Conservation (phyloP, 2,329 filamentous ascomycete genomes). For the Intubia oerlemansii region DNA sequence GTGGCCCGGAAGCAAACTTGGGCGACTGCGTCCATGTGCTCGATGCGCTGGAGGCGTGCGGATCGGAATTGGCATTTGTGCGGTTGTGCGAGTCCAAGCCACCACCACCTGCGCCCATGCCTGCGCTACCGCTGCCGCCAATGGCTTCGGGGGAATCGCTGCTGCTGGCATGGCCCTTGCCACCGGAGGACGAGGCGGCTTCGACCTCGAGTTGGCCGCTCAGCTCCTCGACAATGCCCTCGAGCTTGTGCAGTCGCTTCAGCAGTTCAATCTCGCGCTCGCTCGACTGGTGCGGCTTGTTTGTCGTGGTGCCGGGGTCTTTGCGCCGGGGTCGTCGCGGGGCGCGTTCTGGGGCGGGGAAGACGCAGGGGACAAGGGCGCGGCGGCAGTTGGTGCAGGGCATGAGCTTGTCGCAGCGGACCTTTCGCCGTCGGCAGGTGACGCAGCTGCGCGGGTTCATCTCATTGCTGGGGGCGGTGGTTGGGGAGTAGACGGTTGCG, state of each 20-base stretch:
- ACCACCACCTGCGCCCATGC: conserved; percentile 2
- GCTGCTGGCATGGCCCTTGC: conserved; percentile 13
- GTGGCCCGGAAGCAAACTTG: not conserved
- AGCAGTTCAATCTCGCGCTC: conserved; percentile 47
- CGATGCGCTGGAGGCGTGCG: conserved; percentile 1
- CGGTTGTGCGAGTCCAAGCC: too few relatives aligned
- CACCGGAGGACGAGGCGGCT: conserved; percentile 12
- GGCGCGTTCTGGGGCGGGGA: conserved; percentile 25
- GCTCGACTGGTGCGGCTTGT: conserved; percentile 29
- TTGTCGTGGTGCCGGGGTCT: conserved; percentile 31
- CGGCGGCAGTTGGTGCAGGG: conserved; percentile 35
- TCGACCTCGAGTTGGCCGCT: conserved; percentile 42
- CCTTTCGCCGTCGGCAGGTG: conserved; percentile 30
- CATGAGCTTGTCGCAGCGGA: conserved; percentile 32
- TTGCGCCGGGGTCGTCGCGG: conserved; percentile 37
- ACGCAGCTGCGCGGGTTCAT: conserved; percentile 24
- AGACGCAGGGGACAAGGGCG: conserved; percentile 28
- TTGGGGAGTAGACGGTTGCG: conserved; percentile 11
- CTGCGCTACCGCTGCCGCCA: not conserved
- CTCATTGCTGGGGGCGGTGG: conserved; percentile 8
- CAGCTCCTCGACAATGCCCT: conserved; percentile 53
- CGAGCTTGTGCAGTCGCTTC: conserved; percentile 49
- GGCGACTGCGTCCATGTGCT: conserved; percentile 4
- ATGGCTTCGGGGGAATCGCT: conserved; percentile 8
- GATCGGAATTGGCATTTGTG: too few relatives aligned